Base-by-base conservation (phyloP, 2,329 filamentous ascomycete species). In the Neofusicoccum laricinum region DNA sequence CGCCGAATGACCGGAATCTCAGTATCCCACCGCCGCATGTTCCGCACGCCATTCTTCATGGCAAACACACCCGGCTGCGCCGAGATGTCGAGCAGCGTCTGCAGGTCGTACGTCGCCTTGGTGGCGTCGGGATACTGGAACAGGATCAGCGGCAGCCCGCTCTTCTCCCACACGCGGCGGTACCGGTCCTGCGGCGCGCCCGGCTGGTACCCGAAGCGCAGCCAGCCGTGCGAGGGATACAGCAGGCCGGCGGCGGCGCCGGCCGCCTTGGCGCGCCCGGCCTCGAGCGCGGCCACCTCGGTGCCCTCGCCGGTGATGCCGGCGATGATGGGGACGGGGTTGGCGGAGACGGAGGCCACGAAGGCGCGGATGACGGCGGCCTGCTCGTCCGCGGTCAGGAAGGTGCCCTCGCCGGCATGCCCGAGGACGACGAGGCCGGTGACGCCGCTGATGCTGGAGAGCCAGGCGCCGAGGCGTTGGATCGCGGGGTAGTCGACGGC, bases 21-120 rank as follows among this genome's bases (percentile, higher is more conserved):
- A 0, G 80, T 82, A 59, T 85, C 82, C 83, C 83, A 85, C 17
- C 83, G 79, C n/a, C 81, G 78, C 82, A 85, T 84, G 71, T 85
- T 84, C 61, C 83, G 79, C 10, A 85, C 83, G 19, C 83, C 83
- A 66, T 84, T 85, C 77, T 85, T 85, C 82, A 85, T 85, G 15
- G 82, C 82, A 50, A 85, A 82, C 5, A 83, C 81, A 32, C 82
- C 82, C 1, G 82, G 83, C 38, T 77, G 81, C 7, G 81, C 82
- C 2, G 82, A 76, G 61, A 84, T 84, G 58, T 85, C 82, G 2
- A 85, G 78, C 67, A 84, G 78, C 0, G 82, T 85, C 66, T 84
- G 76, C 21, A 85, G 74, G 66, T 72, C 81, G 69, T 84, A 84
- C 0, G 79, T 83, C 3, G 81, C 81, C 70, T 84, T 84, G 17